Percentiles rank a stretch among this genome's conserved stretches.
phyloP scores from a whole-genome alignment of 2,329 filamentous ascomycete species.

The Ascochyta lentis region DNA sequence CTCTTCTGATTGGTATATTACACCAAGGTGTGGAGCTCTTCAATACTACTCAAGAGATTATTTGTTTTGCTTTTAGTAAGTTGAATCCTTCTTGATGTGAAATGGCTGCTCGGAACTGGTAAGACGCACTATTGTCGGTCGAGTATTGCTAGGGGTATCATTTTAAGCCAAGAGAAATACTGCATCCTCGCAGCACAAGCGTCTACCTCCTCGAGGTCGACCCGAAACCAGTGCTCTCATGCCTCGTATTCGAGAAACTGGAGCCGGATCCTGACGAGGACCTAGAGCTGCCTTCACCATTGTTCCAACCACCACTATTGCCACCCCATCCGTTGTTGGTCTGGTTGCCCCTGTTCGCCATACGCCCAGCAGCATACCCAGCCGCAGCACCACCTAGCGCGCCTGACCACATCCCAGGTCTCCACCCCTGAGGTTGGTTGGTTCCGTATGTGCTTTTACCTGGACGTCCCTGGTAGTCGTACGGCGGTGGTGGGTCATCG shows the following conservation, averaged over 20 bases:
- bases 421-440: constrained; percentile 60
- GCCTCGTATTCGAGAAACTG: constrained; percentile 57
- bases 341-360: constrained; percentile 50
- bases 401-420: constrained; percentile 77
- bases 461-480: constrained; percentile 46
- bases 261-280: constrained; percentile 41
- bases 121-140: too few relatives aligned
- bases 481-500: constrained; percentile 60
- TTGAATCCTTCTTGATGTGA: too few relatives aligned
- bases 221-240: constrained; percentile 76
- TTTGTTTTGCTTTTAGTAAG: too few relatives aligned
- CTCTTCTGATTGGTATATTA: too few relatives aligned
- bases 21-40: too few relatives aligned
- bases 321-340: constrained; percentile 42
- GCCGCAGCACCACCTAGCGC: constrained; percentile 72
- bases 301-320: constrained; percentile 44
- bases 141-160: constrained; percentile 36
- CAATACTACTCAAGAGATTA: too few relatives aligned
- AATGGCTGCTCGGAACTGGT: too few relatives aligned
- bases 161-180: constrained; percentile 31
- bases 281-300: constrained; percentile 47
- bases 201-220: constrained; percentile 61
- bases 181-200: neutral
- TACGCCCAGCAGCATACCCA: constrained; percentile 66
- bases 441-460: constrained; percentile 29